Base-by-base conservation (phyloP, 208 protist genomes). In the Acanthamoeba quina region DNA sequence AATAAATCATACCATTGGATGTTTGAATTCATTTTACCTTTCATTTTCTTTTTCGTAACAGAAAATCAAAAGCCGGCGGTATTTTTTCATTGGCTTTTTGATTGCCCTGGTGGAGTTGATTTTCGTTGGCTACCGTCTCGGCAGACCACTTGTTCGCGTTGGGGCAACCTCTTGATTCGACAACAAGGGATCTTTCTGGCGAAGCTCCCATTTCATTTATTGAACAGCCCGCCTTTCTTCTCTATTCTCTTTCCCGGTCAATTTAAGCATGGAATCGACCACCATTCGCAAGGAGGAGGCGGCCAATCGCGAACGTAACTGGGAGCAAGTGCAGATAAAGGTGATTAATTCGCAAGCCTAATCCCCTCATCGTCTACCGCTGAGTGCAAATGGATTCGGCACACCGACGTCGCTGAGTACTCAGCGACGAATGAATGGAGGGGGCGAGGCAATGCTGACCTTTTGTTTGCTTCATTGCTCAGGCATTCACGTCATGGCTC, bases 241-340 rank as follows among this genome's bases (percentile, higher is more conserved):
- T 10, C 52, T 56, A 10, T 9, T 56, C 52, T 64, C 15, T 64
- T 64, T 19, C 10, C 1, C 58, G 21, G 26, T n/a, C 58, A 29
- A 9, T 64, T 29, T 64, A 37, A n/a, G 6, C 66, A 83, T 83
- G 74, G 74, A 83, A 83, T 83, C 74, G 29, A 49, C 37, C 66
- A 31, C 62, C n/a, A 9, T 68, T 80, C 47, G 37, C 7, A n/a
- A 83, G 44, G 74, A 83, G 82, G 78, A 60, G 24, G 29, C 21
- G 13, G 54, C 31, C 15, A 62, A 62, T 44, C 82, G 82, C 37
- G 82, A 90, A 68, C 49, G 41, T 15, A 68, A n/a, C 10, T 90
- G 82, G 82, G 82, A 90, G 56, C 58, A 70, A 52, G 82, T 90
- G 11, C 82, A 90, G 29, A 90, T 90, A 21, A 90, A 90, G 82